Base-by-base conservation (phyloP, 2,329 filamentous ascomycete species). In the Fusarium albosuccineum region DNA sequence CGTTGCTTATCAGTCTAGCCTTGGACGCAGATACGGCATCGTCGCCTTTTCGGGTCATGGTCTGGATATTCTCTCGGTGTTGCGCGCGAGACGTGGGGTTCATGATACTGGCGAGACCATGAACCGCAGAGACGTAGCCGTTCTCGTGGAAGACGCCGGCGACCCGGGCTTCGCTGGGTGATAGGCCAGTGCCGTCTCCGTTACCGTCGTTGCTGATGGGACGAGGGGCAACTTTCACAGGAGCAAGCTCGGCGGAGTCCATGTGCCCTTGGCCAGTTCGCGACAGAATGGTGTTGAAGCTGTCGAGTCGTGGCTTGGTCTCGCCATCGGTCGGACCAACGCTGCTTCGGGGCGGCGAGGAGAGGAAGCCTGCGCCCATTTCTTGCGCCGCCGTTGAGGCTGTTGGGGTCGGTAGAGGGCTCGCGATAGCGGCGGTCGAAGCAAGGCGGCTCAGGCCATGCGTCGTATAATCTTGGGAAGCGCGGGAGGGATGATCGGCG, bases 1-100 rank as follows among this genome's bases (percentile, higher is more conserved):
- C 76, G 37, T 78, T 76, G 59, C 75, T 77, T n/a, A 79, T 76
- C 3, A 79, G 75, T 22, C 74, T 68, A 6, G 77, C 77, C 49
- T 76, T 77, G 1, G 74, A 73, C 3, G 71, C 72, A 1, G 75
- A 68, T 30, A 74, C 73, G 54, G 70, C 70, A 39, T 71, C 69
- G 17, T 74, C 69, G 11, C 73, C 72, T 52, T 72, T 71, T 9
- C 65, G 67, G 29, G 62, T 71, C 65, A 76, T 72, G 9, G 67
- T 74, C 5, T 68, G 70, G n/a, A 74, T 73, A n/a, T 74, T 75
- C 33, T 72, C 71, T 48, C 68, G 67, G 37, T 77, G 74, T 22
- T 71, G 70, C 9, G 68, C 69, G 46, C 71, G 70, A 6, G 68
- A 73, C 2, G 73, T 74, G 4, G 74, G 75, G 58, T 77, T 77